Conservation (phyloP, 176 grass and related monocot species). For the Ensete ventricosum region DNA sequence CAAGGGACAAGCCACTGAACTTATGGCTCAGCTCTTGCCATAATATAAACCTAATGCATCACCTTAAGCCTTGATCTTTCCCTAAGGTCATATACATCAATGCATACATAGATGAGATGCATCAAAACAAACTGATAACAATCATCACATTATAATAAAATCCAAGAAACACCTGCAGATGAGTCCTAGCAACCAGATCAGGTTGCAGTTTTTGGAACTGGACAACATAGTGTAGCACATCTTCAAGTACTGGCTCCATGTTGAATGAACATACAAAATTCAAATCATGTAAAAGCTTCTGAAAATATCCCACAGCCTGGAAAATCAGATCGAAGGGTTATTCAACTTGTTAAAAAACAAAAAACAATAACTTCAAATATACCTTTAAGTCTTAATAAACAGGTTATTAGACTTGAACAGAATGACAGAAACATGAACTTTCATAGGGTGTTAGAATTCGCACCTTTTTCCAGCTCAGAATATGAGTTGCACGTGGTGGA, state of each 20-base stretch:
- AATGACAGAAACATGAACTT: constrained; percentile 1
- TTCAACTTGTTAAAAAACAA: not conserved
- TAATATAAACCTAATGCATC: not conserved
- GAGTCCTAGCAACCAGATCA: constrained; percentile 80
- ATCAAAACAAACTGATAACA: not conserved
- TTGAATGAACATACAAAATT: constrained; percentile 66
- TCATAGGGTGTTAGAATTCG: constrained; percentile 19
- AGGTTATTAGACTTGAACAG: not conserved
- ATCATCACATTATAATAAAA: not conserved
- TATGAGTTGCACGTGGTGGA: constrained; percentile 67
- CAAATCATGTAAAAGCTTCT: constrained; percentile 87
- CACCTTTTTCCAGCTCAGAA: constrained; percentile 81
- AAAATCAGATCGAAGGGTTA: constrained; percentile 18
- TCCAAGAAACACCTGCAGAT: constrained; percentile 59
- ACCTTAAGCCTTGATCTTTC: not conserved
- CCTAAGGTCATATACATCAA: not conserved
- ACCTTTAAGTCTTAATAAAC: not conserved
- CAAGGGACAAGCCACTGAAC: too few species aligned
- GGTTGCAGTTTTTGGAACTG: constrained; percentile 82
- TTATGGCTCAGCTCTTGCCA: too few species aligned
- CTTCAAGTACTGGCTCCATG: constrained; percentile 52
- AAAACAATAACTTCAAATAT: not conserved
- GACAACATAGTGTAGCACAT: constrained; percentile 65
- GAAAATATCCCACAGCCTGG: constrained; percentile 77
- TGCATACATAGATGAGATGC: not conserved